phyloP scores from a whole-genome alignment of 805 yeast genomes.

The Helenozyma baotianmanensis region DNA sequence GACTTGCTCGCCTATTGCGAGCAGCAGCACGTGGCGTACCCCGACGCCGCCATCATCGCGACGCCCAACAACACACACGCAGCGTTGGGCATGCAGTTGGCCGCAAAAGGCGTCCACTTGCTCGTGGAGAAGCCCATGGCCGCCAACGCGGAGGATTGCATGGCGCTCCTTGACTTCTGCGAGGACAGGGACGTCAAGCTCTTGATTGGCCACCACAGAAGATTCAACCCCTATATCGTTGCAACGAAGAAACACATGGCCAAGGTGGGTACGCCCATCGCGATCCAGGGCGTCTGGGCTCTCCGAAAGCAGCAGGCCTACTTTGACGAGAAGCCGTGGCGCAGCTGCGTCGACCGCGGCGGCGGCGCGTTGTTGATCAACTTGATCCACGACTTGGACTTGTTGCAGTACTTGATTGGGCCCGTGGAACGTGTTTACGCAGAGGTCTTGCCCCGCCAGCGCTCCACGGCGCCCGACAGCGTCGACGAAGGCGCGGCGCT shows the following conservation, averaged over 20 bases:
- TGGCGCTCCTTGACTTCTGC: slow-evolving; percentile 27
- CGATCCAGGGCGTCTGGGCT: slow-evolving; percentile 41
- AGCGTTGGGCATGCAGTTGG: slow-evolving; percentile 28
- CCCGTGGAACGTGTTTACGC: slow-evolving; percentile 37
- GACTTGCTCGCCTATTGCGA: slow-evolving; percentile 19
- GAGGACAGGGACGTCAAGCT: slow-evolving; percentile 23
- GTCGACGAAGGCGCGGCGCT: slow-evolving; percentile 42
- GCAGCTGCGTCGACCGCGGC: slow-evolving; percentile 29
- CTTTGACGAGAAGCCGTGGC: slow-evolving; percentile 36
- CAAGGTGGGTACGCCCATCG: slow-evolving; percentile 29
- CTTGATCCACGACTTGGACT: slow-evolving; percentile 39
- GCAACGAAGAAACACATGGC: slow-evolving; percentile 31
- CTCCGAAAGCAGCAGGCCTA: slow-evolving; percentile 31
- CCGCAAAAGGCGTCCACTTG: slow-evolving; percentile 31
- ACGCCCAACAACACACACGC: slow-evolving; percentile 42
- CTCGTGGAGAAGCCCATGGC: slow-evolving; percentile 40
- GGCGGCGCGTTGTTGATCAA: slow-evolving; percentile 40
- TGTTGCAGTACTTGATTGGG: slow-evolving; percentile 37
- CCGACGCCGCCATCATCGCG: slow-evolving; percentile 38
- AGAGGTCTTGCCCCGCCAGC: slow-evolving; percentile 30
- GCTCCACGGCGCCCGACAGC: slow-evolving; percentile 16
- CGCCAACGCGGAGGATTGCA: slow-evolving; percentile 30
- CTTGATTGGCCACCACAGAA: slow-evolving; percentile 39
- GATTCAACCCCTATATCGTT: slow-evolving; percentile 39
- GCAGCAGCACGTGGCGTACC: slow-evolving; percentile 16